These are phyloP conservation scores for Pholiota adiposa DNA, from an alignment of 1,284 basidiomycete genomes.

Conservation along the genomic window DNA sequence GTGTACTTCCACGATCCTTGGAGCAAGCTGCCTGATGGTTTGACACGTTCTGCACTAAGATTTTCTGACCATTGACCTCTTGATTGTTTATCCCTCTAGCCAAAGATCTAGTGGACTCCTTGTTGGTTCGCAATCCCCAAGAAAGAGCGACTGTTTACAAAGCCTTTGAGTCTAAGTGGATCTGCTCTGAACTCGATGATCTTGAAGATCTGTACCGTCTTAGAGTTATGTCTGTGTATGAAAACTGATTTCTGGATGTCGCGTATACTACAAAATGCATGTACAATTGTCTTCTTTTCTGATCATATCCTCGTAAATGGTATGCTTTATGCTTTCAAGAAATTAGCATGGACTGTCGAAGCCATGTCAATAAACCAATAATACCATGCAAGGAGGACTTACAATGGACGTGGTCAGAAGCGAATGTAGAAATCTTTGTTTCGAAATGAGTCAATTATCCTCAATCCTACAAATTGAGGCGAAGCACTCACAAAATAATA, in stretches of 20 bases:
- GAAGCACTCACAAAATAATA: conserved; percentile 83
- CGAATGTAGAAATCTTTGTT: conserved; percentile 74
- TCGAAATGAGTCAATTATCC: conserved; percentile 47
- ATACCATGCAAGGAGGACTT: conserved; percentile 26
- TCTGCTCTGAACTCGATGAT: conserved; percentile 58
- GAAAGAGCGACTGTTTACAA: conserved; percentile 62
- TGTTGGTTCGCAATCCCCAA: conserved; percentile 60
- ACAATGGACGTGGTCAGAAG: conserved; percentile 69
- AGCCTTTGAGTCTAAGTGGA: conserved; percentile 68
- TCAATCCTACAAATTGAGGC: conserved; percentile 37
- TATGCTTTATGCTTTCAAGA: conserved; percentile 62
- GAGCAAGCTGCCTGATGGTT: conserved; percentile 62
- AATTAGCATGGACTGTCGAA: conserved; percentile 72
- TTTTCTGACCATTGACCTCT: neutral
- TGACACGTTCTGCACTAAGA: neutral
- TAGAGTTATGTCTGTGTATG: conserved; percentile 42
- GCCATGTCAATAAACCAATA: conserved; percentile 1
- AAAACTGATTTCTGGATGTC: neutral
- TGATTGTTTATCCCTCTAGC: conserved; percentile 40
- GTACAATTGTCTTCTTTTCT: conserved; percentile 8
- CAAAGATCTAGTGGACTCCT: conserved; percentile 53
- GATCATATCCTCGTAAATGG: neutral
- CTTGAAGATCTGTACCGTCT: conserved; percentile 62
- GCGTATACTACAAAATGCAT: neutral
- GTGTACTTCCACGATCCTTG: conserved; percentile 60